Evolutionary conservation across 257 asterid species (phyloP).

Genomic region (Capsicum chinense): DNA sequence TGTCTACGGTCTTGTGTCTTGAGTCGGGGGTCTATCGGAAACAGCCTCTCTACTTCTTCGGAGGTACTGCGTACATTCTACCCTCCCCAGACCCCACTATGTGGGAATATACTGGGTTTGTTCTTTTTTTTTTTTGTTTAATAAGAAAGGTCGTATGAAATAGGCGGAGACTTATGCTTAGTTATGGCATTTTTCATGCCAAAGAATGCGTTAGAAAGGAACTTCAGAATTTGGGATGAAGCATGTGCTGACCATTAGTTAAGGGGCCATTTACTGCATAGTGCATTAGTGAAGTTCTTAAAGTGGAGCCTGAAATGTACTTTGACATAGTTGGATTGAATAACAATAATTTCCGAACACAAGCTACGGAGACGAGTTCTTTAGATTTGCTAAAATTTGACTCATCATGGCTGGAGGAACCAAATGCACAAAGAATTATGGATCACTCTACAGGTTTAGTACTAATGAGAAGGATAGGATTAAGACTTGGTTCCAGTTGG

Average conservation of each 20-base stretch:
- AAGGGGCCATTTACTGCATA: neutral
- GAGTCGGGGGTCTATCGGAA: no score
- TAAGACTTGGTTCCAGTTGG: neutral
- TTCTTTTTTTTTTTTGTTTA: neutral
- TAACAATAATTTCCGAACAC: neutral
- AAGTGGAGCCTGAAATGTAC: constrained; percentile 10
- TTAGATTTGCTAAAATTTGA: neutral
- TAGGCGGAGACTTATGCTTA: neutral
- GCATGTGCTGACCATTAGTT: neutral
- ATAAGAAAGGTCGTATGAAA: neutral
- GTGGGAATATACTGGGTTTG: no score
- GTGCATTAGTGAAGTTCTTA: neutral
- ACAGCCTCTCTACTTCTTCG: no score
- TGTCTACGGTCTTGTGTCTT: no score
- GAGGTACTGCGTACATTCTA: no score
- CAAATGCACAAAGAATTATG: constrained; percentile 19
- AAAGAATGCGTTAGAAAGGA: neutral
- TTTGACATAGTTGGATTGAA: neutral
- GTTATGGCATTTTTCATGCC: neutral
- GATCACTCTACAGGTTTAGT: neutral
- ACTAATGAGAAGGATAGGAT: neutral
- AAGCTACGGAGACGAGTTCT: neutral
- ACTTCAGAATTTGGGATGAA: constrained; percentile 17
- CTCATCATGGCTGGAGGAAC: constrained; percentile 12
- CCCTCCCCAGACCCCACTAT: no score